Evolutionary conservation across 176 grass and related monocot species (phyloP), one percentile per base, ranked within the genome.

Genomic region (Avena eriantha): DNA sequence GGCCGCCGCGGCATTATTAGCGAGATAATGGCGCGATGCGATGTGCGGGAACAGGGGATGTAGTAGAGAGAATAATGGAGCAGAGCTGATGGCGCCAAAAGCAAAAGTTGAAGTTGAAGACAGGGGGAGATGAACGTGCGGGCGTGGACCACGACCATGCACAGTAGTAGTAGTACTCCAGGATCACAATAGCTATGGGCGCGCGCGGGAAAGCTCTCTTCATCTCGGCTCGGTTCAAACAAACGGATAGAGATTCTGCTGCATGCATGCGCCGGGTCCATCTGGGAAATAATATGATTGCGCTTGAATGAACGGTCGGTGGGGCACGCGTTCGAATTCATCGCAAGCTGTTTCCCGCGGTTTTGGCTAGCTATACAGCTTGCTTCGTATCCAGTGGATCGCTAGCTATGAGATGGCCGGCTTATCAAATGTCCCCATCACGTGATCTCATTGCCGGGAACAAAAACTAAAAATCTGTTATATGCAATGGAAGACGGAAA

Each of bases 221-320:
- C 26, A 77, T 85, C 83, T 78, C n/a, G 73, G 73, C 16, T 51
- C 15, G 4, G 7, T 70, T 71, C 8, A 58, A 41, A 41, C 39
- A 41, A 58, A 54, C 5, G 60, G 73, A 78, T 77, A 67, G 6
- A 76, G 41, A 73, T 71, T 45, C 36, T 59, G 26, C 3, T 11
- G 84, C 61, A 65, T 56, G 47, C 10, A 46, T 60, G 24, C 61
- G 13, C 64, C 66, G 23, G 78, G 86, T 76, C 70, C 86, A 82
- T 68, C 29, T n/a, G 8, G 23, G 48, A 87, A 10, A 77, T 82
- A 59, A 76, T 68, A 77, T 82, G 71, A 76, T 68, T 77, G 47
- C n/a, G 70, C 11, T 67, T 87, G 69, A 82, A 87, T 46, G 86
- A 51, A 47, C 70, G 33, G n/a, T 63, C 31, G 21, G 33, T 43